Percentiles rank a stretch among this genome's conserved stretches.
These are phyloP conservation scores for Leccinum fibrillosum DNA, from an alignment of 768 basidiomycete genomes.

Conservation along the genomic window DNA sequence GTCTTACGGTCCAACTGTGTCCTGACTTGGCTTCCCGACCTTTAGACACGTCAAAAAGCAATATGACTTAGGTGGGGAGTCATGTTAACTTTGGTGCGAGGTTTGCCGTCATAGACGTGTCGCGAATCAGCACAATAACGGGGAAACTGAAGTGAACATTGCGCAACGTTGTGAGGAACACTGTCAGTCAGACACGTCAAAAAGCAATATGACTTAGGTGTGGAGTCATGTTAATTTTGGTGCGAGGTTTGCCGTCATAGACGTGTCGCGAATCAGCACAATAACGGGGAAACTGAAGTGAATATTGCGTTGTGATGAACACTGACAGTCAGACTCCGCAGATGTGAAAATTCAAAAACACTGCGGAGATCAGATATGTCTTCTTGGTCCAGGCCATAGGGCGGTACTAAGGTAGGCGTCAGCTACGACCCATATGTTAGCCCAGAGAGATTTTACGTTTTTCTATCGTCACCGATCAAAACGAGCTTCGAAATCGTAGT, in stretches of 20 bases:
- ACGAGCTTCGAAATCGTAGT: conserved; percentile 35
- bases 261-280: conserved; percentile 45
- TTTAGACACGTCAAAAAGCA: conserved; percentile 37
- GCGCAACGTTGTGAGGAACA: conserved; percentile 56
- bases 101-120: conserved; percentile 55
- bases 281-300: neutral
- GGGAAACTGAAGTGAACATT: conserved; percentile 47
- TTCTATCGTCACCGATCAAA: conserved; percentile 40
- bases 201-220: conserved; percentile 34
- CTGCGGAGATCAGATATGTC: conserved; percentile 60
- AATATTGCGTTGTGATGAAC: conserved; percentile 73
- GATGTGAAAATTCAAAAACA: conserved; percentile 70
- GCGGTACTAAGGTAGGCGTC: conserved; percentile 55
- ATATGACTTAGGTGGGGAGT: conserved; percentile 33
- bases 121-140: conserved; percentile 34
- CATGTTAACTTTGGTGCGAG: conserved; percentile 50
- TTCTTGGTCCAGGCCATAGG: conserved; percentile 60
- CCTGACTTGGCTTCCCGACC: conserved; percentile 30
- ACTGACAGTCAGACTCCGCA: conserved; percentile 33
- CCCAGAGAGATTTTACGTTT: conserved; percentile 24
- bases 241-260: conserved; percentile 57
- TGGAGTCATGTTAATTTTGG: conserved; percentile 42
- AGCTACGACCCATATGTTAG: neutral
- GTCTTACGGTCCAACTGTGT: conserved; percentile 37
- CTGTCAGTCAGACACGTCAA: conserved; percentile 35